Evolutionary conservation across 495 filamentous ascomycete genomes (phyloP), one percentile per base, ranked within the genome.

Genomic region (Trichoderma virens): DNA sequence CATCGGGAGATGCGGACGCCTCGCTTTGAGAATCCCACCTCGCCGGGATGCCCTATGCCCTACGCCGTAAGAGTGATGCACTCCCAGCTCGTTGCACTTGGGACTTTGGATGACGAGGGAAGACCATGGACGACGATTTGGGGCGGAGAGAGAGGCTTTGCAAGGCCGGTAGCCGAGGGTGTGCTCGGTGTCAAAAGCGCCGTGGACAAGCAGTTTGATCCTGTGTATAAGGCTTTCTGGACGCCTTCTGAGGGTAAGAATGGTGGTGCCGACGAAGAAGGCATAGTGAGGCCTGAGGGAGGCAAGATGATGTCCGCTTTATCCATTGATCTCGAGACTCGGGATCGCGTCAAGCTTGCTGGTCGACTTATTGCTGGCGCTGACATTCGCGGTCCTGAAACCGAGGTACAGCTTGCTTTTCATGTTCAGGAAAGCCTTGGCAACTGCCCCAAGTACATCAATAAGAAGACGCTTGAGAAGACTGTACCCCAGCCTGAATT

Each of bases 371-470:
- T 87, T 18, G 81, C 83, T 16, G 88, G 85, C 30, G 80, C 81
- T 0, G 66, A 87, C 14, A 67, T 70, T 39, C 60, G 64, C 54
- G 67, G 66, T 5, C 68, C 43, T 25, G 51, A 75, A n/a, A 79
- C 75, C 4, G 79, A 89, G 61, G 74, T 86, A n/a, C 87, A 92
- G 68, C 65, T 93, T 16, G 82, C 83, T 5, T 77, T 91, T 30
- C 77, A 80, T 38, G 83, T 93, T 64, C 81, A 88, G 63, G 87
- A 88, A 68, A 87, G 82, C 71, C 70, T 94, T 35, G 87, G 87
- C 14, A 93, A 92, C 65, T 93, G 90, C 69, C 91, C 91, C 0
- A 95, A 93, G 75, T 93, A 95, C 67, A 66, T 94, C 25, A 93
- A 91, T 74, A 83, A 82, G 65, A 91, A 89, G 70, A 77, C 78